Conservation (phyloP, 2,329 filamentous ascomycete genomes). For the Apiospora sp. region DNA sequence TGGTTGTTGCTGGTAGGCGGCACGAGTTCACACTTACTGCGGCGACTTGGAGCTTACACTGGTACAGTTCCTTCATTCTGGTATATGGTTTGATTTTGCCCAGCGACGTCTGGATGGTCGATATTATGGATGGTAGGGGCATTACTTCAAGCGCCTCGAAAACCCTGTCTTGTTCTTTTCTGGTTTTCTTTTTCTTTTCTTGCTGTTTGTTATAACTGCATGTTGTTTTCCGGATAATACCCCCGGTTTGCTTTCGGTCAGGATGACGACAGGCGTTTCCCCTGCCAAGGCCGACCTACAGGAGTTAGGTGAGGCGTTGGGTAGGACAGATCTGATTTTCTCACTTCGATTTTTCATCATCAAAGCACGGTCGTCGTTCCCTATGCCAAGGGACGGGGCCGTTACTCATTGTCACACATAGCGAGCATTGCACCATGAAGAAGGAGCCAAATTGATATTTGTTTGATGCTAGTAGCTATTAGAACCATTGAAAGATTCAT, state of each 20-base stretch:
- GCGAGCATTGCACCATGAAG: not conserved
- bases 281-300: constrained; percentile 7
- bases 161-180: not conserved
- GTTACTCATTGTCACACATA: constrained; percentile 3
- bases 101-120: not conserved
- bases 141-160: not conserved
- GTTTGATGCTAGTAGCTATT: not conserved
- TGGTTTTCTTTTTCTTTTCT: constrained; percentile 19
- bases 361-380: not conserved
- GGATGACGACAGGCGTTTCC: not conserved
- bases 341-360: not conserved
- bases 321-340: constrained; percentile 17
- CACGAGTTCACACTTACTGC: not conserved
- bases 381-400: not conserved
- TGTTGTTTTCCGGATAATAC: constrained; percentile 39
- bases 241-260: constrained; percentile 26
- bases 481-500: not conserved
- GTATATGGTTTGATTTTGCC: not conserved
- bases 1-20: too few species aligned
- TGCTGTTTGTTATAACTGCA: constrained; percentile 30
- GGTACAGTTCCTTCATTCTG: not conserved
- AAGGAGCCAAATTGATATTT: constrained; percentile 17
- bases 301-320: constrained; percentile 13
- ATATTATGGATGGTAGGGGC: not conserved
- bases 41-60: not conserved